Base-by-base conservation (phyloP, 768 basidiomycete species). In the Termitomyces titanicus region DNA sequence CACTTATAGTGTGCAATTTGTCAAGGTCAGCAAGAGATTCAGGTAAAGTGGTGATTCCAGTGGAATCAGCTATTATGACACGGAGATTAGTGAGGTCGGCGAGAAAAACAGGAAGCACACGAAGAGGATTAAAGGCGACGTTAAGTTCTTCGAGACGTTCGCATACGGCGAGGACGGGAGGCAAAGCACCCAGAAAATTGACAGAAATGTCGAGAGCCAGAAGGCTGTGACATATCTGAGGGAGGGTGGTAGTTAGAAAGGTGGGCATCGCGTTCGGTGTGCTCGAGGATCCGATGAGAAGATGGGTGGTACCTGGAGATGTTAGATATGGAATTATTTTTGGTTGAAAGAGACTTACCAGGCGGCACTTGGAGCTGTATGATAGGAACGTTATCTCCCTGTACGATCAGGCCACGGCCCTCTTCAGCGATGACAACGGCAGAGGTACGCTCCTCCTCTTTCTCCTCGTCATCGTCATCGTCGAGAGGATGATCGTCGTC, bases 161-260 rank as follows among this genome's bases (percentile, higher is more conserved):
- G 66, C 95, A 97, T 13, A 83, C 73, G n/a, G 85, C 84, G 43
- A 99, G 81, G 17, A 86, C 82, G 18, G 88, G 86, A 11, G 97
- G 94, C 44, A 99, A 74, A 34, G 88, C 88, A 40, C 83, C 82
- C 45, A 96, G 79, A 63, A 89, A 88, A 69, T 95, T 95, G 59
- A 85, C 84, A 33, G 94, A 94, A 39, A 99, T 89, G 71, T 99
- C 97, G 43, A 98, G 82, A 10, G 92, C 94, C 54, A 99, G 84
- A 42, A 99, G 81, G 25, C 90, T 86, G 48, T 79, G 74, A 43
- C 80, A 78, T 55, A 95, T 89, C 58, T 83, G 80, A 24, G 92
- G 91, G 3, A 98, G 73, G 7, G 79, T 77, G 50, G 68, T 74
- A 11, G 84, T 79, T 53, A 98, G 79, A 67, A 95, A 92, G 2